Conservation (phyloP, 176 grass and related monocot species). For the Elaeis guineensis region DNA sequence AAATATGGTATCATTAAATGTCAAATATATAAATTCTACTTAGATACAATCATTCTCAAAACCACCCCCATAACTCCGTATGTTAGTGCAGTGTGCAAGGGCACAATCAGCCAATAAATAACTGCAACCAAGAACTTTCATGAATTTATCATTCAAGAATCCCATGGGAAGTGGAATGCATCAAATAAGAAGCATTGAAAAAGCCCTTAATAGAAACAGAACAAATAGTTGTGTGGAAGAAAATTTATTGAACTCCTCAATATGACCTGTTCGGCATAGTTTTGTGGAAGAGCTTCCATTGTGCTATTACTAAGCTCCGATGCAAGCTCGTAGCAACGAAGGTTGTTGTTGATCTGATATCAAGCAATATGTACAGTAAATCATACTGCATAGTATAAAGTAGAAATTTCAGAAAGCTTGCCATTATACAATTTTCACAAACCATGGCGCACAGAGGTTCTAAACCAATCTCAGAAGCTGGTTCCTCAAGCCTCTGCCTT, state of each 20-base stretch:
- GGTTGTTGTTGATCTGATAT: slow-evolving; percentile 90
- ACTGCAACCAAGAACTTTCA: too few species aligned
- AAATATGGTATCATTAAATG: too few species aligned
- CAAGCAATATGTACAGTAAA: slow-evolving; percentile 31
- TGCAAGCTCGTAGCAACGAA: slow-evolving; percentile 80
- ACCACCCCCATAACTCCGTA: too few species aligned
- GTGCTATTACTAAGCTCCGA: slow-evolving; percentile 83
- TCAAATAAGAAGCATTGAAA: too few species aligned
- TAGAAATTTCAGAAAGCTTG: slow-evolving; percentile 6
- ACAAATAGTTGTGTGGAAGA: not conserved
- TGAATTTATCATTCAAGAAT: too few species aligned
- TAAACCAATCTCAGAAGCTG: slow-evolving; percentile 84
- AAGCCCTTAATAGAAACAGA: not conserved
- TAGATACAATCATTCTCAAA: too few species aligned
- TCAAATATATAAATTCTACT: too few species aligned
- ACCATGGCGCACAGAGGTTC: slow-evolving; percentile 89
- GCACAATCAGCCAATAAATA: too few species aligned
- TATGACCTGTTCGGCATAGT: slow-evolving; percentile 94
- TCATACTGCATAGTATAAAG: slow-evolving; percentile 13
- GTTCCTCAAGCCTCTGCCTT: slow-evolving; percentile 78
- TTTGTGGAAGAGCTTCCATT: slow-evolving; percentile 78
- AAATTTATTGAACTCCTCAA: not conserved
- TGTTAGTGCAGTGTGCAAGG: too few species aligned
- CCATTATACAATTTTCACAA: slow-evolving; percentile 20
- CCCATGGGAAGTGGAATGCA: too few species aligned